Evolutionary conservation across 106 monocot species (phyloP).

Genomic region (Dioscorea dumetorum): DNA sequence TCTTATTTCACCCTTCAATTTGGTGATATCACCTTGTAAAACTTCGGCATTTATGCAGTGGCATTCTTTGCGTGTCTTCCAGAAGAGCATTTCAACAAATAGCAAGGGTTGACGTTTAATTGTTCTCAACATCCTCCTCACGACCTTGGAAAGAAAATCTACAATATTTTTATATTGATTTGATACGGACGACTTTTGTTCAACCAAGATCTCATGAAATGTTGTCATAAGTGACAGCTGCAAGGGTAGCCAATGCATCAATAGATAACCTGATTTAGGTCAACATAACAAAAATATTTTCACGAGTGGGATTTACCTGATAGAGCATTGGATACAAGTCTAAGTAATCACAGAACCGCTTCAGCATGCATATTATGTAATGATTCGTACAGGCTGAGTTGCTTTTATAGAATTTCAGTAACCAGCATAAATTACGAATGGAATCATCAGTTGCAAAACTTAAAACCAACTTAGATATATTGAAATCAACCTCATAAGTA

Average conservation of each 20-base stretch:
- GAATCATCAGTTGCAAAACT: conserved; percentile 62
- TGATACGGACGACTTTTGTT: conserved; percentile 43
- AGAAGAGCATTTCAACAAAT: conserved; percentile 91
- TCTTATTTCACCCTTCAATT: conserved; percentile 41
- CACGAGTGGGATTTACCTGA: conserved; percentile 48
- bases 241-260: conserved; percentile 12
- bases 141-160: conserved; percentile 66
- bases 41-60: conserved; percentile 79
- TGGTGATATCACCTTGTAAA: conserved; percentile 33
- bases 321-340: conserved; percentile 82
- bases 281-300: not conserved
- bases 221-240: conserved; percentile 77
- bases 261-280: not conserved
- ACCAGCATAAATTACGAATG: conserved; percentile 79
- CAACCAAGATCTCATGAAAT: conserved; percentile 72
- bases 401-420: conserved; percentile 73
- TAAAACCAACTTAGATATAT: conserved; percentile 53
- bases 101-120: conserved; percentile 79
- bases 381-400: conserved; percentile 78
- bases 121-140: conserved; percentile 75
- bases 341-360: conserved; percentile 78
- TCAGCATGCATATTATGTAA: conserved; percentile 76
- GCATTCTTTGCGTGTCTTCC: conserved; percentile 93
- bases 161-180: conserved; percentile 48
- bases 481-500: conserved; percentile 82